Percentiles rank a stretch among this genome's conserved stretches.
These are phyloP conservation scores for Triglochin maritima DNA, from an alignment of 106 monocot species.

Conservation along the genomic window DNA sequence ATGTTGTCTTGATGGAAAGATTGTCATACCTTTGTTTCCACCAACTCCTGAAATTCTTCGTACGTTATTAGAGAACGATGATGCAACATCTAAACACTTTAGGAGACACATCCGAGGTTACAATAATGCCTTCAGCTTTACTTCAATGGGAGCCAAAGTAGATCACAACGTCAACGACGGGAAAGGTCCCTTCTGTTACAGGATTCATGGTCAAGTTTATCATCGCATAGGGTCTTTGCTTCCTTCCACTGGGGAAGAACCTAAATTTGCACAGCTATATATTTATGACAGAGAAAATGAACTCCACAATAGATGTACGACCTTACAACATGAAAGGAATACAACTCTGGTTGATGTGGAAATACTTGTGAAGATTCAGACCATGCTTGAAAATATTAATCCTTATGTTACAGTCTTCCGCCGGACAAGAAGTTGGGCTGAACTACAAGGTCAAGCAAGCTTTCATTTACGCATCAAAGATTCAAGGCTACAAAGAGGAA, in stretches of 20 bases:
- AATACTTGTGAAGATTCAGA: background rate
- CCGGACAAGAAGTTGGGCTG: constrained; percentile 1
- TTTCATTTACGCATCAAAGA: background rate
- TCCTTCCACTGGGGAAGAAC: background rate
- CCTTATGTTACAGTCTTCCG: constrained; percentile 1
- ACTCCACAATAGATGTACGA: constrained; percentile 1
- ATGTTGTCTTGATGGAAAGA: background rate
- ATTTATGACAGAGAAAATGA: constrained; percentile 25
- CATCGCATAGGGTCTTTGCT: constrained; percentile 8
- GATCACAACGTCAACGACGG: constrained; percentile 5
- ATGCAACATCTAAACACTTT: background rate
- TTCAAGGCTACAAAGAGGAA: background rate
- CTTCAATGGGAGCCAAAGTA: constrained; percentile 13
- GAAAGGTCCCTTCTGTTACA: constrained; percentile 8
- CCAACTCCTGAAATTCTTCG: background rate
- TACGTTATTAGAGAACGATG: background rate
- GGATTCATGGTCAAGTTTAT: constrained; percentile 7
- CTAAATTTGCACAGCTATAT: constrained; percentile 20
- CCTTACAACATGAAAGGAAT: background rate
- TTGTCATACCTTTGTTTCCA: background rate
- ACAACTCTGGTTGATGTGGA: background rate
- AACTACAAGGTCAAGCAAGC: background rate
- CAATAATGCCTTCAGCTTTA: constrained; percentile 16
- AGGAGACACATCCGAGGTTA: background rate
- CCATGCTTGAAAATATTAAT: constrained; percentile 14